phyloP scores from a whole-genome alignment of 768 basidiomycete genomes.

The Crucibulum laeve region DNA sequence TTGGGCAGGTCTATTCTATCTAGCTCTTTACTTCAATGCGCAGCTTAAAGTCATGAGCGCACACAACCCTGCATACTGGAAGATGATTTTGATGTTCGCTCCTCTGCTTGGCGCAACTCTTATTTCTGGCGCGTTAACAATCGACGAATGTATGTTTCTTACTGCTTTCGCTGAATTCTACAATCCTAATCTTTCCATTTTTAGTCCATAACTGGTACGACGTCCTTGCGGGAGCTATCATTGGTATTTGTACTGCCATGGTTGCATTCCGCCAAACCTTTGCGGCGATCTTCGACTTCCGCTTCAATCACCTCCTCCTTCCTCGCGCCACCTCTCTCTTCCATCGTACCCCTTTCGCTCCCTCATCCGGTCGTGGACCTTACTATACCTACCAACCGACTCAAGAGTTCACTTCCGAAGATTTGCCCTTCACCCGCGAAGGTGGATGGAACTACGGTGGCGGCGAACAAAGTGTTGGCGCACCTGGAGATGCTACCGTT shows the following conservation, averaged over 20 bases:
- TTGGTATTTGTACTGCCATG: conserved; percentile 42
- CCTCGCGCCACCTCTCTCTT: conserved; percentile 45
- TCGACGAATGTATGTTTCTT: conserved; percentile 43
- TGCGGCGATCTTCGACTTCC: conserved; percentile 51
- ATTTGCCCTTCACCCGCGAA: conserved; percentile 39
- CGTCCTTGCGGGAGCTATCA: conserved; percentile 46
- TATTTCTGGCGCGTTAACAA: conserved; percentile 51
- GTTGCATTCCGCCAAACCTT: conserved; percentile 55
- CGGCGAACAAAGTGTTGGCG: conserved; percentile 30
- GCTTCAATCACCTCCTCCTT: conserved; percentile 55
- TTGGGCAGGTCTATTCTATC: conserved; percentile 50
- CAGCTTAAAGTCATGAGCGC: conserved; percentile 57
- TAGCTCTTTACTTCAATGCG: conserved; percentile 44
- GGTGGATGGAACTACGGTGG: conserved; percentile 38
- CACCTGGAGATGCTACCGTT: conserved; percentile 38
- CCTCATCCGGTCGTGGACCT: conserved; percentile 14
- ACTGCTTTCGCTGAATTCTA: not conserved
- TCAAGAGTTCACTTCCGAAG: conserved; percentile 19
- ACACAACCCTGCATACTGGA: conserved; percentile 62
- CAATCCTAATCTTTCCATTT: not conserved
- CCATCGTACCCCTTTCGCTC: conserved; percentile 26
- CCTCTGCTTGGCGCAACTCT: conserved; percentile 52
- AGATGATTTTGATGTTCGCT: conserved; percentile 53
- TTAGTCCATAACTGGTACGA: conserved; percentile 57
- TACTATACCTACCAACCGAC: conserved; percentile 31